Evolutionary conservation across 768 basidiomycete species (phyloP), one percentile per base, ranked within the genome.

Genomic region (Coprinopsis strossmayeri): DNA sequence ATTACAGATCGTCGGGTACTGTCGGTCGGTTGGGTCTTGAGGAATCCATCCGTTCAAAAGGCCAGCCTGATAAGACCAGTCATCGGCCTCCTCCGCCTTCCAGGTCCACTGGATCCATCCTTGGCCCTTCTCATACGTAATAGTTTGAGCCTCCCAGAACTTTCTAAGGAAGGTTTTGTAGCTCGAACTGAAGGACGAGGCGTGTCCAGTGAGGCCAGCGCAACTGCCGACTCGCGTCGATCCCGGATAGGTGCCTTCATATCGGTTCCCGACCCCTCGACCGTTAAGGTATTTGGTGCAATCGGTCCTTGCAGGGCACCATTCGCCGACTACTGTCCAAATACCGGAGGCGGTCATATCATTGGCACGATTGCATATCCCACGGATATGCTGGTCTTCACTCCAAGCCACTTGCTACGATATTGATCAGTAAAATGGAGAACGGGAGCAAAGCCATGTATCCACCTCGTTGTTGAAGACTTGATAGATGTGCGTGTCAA

Each of bases 21-120:
- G 56, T 7, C 55, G 61, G 34, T 63, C 55, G 2, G 71, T 70
- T 2, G 76, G 75, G 49, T 77, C 59, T 49, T 70, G 60, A 5
- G 91, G 89, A 61, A 95, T 94, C 89, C 87, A 92, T 27, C 91
- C 91, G 50, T 81, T 72, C n/a, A 66, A 60, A 21, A 93, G 70
- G 34, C 90, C 91, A 41, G 84, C 82, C 56, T 87, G 77, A 69
- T 94, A 94, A 0, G 86, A 76, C 92, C 92, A 95, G 47, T 95
- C 92, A 52, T 90, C 88, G 1, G 88, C 85, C 51, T 67, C 65
- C 65, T 91, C 88, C 3, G 85, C 65, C 67, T 89, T 91, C 88
- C 88, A 91, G 1, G 83, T 79, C 88, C 86, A 89, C 63, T 81
- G 77, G 17, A 87, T 61, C 87, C 88, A 89, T 2, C 87, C 87